Conservation (phyloP, 768 basidiomycete species). For the Stropharia rugosoannulata region DNA sequence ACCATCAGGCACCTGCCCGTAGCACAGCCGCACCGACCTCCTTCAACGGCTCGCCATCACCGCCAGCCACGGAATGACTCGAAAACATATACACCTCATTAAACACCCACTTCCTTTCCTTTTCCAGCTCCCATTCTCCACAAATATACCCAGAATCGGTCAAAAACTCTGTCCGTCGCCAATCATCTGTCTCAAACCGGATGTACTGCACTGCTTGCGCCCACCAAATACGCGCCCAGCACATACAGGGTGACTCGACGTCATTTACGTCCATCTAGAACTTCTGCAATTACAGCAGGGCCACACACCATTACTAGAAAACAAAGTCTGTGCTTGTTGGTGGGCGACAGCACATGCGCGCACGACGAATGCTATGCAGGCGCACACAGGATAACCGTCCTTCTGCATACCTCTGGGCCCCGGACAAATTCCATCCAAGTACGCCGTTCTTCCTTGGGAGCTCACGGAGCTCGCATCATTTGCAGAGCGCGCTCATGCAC, state of each 20-base stretch:
- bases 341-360: neutral
- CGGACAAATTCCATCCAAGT: neutral
- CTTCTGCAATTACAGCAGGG: neutral
- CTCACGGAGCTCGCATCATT: neutral
- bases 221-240: neutral
- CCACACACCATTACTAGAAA: neutral
- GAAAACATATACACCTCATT: conserved; percentile 18
- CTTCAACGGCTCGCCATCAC: conserved; percentile 16
- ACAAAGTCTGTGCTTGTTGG: neutral
- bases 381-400: too few species aligned
- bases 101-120: too few species aligned
- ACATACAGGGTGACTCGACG: conserved; percentile 3
- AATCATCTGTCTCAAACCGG: conserved; percentile 12
- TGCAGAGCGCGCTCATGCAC: neutral
- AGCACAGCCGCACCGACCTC: conserved; percentile 15
- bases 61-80: conserved; percentile 32
- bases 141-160: conserved; percentile 13
- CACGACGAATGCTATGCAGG: conserved; percentile 4
- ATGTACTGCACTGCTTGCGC: conserved; percentile 5
- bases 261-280: neutral
- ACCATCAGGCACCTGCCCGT: conserved; percentile 20
- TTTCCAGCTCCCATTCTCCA: conserved; percentile 12
- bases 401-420: neutral
- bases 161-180: conserved; percentile 13
- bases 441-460: neutral